Conservation (phyloP, 805 yeast genomes). For the Debaryomyces castellii region DNA sequence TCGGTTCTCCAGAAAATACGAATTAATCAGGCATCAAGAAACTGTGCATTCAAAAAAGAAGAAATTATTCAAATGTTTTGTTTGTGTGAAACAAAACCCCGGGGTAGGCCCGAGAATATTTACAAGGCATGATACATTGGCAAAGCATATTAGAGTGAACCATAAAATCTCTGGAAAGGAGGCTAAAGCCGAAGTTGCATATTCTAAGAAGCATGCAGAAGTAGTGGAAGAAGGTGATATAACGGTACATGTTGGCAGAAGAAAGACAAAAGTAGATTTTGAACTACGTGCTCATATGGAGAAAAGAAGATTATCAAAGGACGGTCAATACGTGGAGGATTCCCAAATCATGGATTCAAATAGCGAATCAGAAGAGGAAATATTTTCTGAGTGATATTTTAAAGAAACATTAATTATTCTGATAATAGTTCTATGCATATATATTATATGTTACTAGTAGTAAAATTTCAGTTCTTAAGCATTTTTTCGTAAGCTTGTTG, state of each 20-base stretch:
- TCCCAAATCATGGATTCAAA: slow-evolving; percentile 8
- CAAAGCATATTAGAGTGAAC: slow-evolving; percentile 72
- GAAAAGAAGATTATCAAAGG: slow-evolving; percentile 21
- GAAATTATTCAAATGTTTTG: slow-evolving; percentile 80
- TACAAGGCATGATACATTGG: slow-evolving; percentile 90
- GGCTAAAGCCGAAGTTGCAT: slow-evolving; percentile 48
- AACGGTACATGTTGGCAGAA: slow-evolving; percentile 45
- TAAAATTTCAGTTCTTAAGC: slow-evolving; percentile 1
- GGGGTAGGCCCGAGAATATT: slow-evolving; percentile 69
- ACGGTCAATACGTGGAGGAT: slow-evolving; percentile 8
- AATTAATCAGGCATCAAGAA: slow-evolving; percentile 91
- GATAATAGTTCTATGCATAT: neutral
- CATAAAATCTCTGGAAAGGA: slow-evolving; percentile 47
- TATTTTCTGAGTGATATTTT: slow-evolving; percentile 1
- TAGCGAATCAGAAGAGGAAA: slow-evolving; percentile 13
- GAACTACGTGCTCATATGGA: slow-evolving; percentile 47
- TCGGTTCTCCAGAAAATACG: slow-evolving; percentile 67
- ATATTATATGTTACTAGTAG: slow-evolving; percentile 1
- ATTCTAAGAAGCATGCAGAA: slow-evolving; percentile 45
- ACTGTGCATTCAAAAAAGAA: slow-evolving; percentile 91
- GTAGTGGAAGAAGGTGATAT: slow-evolving; percentile 49
- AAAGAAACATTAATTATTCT: neutral
- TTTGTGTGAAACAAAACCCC: slow-evolving; percentile 73
- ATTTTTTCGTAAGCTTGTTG: slow-evolving; percentile 55
- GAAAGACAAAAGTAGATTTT: slow-evolving; percentile 46